These are phyloP conservation scores for Caloboletus firmus DNA, from an alignment of 1,284 basidiomycete species.

Conservation along the genomic window DNA sequence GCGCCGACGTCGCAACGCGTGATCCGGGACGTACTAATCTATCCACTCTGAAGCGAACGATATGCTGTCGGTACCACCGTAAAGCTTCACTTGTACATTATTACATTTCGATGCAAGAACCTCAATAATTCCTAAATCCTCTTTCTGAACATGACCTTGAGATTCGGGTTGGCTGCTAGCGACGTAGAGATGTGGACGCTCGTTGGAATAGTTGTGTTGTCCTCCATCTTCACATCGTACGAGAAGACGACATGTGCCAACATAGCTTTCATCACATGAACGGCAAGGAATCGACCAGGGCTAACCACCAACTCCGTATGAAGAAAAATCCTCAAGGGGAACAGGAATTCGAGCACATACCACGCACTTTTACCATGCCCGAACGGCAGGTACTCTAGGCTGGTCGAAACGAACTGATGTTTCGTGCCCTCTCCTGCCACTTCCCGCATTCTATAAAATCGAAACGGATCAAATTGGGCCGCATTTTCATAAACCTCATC, in stretches of 20 bases:
- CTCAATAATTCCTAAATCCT: no score
- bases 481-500: constrained; percentile 26
- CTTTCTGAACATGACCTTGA: constrained; percentile 22
- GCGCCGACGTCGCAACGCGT: constrained; percentile 22
- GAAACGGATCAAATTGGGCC: constrained; percentile 34
- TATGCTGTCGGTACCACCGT: no score
- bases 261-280: constrained; percentile 1
- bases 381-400: constrained; percentile 6
- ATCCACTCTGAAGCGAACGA: background rate
- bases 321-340: no score
- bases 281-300: constrained; percentile 10
- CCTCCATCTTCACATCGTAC: constrained; percentile 35
- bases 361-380: constrained; percentile 9
- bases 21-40: constrained; percentile 15
- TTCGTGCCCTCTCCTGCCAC: constrained; percentile 12
- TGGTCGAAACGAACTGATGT: constrained; percentile 19
- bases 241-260: constrained; percentile 29
- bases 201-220: constrained; percentile 15
- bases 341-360: no score
- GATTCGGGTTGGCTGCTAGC: background rate
- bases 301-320: no score
- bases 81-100: no score
- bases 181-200: constrained; percentile 19
- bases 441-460: constrained; percentile 28
- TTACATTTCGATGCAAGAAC: no score